A percentile compares a stretch with the other conserved stretches of the same genome.
Evolutionary conservation across 176 grass and related monocot species (phyloP).

Genomic region (Triticum urartu): DNA sequence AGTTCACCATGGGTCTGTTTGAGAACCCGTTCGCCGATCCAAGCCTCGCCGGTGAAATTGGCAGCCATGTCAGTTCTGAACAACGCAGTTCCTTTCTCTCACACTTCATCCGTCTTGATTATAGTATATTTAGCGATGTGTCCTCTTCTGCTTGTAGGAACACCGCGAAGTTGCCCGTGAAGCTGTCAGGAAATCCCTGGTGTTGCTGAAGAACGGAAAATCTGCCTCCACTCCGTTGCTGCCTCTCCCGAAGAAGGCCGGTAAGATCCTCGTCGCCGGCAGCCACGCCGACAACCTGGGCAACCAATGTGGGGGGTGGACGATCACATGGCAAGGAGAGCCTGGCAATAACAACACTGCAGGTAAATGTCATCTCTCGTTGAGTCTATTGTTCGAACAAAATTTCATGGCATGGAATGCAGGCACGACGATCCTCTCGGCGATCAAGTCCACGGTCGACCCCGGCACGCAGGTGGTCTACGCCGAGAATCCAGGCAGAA

Average conservation of each 20-base stretch:
- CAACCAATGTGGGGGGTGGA: constrained; percentile 77
- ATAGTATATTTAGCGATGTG: not conserved
- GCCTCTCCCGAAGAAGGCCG: constrained; percentile 61
- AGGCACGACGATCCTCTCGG: constrained; percentile 78
- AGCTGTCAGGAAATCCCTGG: constrained; percentile 71
- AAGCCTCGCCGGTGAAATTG: constrained; percentile 50
- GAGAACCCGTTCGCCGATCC: constrained; percentile 55
- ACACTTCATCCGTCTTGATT: not conserved
- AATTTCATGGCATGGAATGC: not conserved
- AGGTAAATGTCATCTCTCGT: constrained; percentile 23
- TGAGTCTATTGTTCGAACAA: not conserved
- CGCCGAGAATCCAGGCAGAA: constrained; percentile 54
- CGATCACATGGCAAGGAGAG: constrained; percentile 67
- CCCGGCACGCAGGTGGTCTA: constrained; percentile 59
- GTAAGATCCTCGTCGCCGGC: constrained; percentile 62
- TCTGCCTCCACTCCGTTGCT: constrained; percentile 20
- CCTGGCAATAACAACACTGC: constrained; percentile 50
- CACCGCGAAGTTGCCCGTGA: constrained; percentile 66
- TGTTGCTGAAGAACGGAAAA: constrained; percentile 77
- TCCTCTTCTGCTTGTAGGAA: constrained; percentile 25
- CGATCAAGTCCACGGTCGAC: constrained; percentile 59
- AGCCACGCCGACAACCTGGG: constrained; percentile 69
- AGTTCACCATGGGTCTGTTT: constrained; percentile 77
- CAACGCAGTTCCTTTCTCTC: not conserved
- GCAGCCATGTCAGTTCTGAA: constrained; percentile 45